Conservation (phyloP, 2,329 filamentous ascomycete genomes). For the Penicillium palitans region DNA sequence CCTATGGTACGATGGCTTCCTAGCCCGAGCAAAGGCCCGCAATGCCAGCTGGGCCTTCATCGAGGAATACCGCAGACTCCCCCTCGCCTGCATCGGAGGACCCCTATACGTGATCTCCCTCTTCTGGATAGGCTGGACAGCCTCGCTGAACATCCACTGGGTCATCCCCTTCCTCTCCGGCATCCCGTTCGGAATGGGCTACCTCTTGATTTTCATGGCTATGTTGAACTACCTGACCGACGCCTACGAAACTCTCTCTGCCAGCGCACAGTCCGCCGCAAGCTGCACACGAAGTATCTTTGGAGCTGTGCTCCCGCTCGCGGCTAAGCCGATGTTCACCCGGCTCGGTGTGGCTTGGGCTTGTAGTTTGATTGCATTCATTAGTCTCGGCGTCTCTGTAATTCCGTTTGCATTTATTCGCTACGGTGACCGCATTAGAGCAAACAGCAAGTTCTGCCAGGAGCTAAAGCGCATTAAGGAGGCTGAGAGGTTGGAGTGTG, state of each 20-base stretch:
- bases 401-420: constrained; percentile 48
- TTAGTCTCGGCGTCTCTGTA: constrained; percentile 39
- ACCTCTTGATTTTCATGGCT: constrained; percentile 63
- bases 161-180: constrained; percentile 59
- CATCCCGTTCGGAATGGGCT: constrained; percentile 63
- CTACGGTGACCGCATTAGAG: constrained; percentile 42
- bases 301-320: constrained; percentile 60
- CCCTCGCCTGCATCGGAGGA: constrained; percentile 69
- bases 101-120: constrained; percentile 57
- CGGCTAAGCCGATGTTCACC: constrained; percentile 46
- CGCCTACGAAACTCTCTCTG: constrained; percentile 67
- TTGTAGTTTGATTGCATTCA: constrained; percentile 44
- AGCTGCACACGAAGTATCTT: constrained; percentile 54
- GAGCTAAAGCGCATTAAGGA: constrained; percentile 40
- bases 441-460: constrained; percentile 46
- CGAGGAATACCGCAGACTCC: constrained; percentile 62
- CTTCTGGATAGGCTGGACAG: constrained; percentile 50
- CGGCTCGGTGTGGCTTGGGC: constrained; percentile 46
- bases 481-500: constrained; percentile 29
- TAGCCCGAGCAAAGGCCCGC: constrained; percentile 54
- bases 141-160: constrained; percentile 37
- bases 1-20: constrained; percentile 63
- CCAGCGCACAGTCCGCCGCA: constrained; percentile 56
- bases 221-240: constrained; percentile 66
- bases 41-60: constrained; percentile 26